A percentile compares a stretch with the other conserved stretches of the same genome.
Evolutionary conservation across 768 basidiomycete species (phyloP).

Genomic region (Brasilioporus rufonigricans): DNA sequence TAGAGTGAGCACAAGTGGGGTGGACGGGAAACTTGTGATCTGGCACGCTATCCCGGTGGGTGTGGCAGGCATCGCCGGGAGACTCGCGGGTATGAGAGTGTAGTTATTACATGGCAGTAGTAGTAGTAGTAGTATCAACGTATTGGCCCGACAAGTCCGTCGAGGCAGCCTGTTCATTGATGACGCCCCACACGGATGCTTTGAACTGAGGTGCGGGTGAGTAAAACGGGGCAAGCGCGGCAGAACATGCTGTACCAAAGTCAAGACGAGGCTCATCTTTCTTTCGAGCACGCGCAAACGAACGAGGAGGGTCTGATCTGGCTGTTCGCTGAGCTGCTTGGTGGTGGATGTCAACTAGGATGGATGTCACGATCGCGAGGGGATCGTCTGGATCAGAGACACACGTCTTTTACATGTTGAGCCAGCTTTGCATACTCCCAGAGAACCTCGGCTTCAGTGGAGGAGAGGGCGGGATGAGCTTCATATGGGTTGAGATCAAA

Average conservation of each 20-base stretch:
- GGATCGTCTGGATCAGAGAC: background rate
- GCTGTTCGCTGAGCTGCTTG: slow-evolving; percentile 67
- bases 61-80: slow-evolving; percentile 40
- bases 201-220: slow-evolving; percentile 64
- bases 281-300: slow-evolving; percentile 81
- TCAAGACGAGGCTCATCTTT: slow-evolving; percentile 94
- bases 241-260: slow-evolving; percentile 53
- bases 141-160: slow-evolving; percentile 16
- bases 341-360: slow-evolving; percentile 63
- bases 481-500: slow-evolving; percentile 71
- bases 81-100: slow-evolving; percentile 47
- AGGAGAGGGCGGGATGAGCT: slow-evolving; percentile 61
- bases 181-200: slow-evolving; percentile 92
- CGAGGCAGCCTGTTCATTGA: slow-evolving; percentile 67
- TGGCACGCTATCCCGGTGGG: slow-evolving; percentile 76
- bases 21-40: slow-evolving; percentile 89
- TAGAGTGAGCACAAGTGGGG: slow-evolving; percentile 86
- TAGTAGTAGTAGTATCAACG: slow-evolving; percentile 12
- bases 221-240: background rate
- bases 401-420: slow-evolving; percentile 73
- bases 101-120: slow-evolving; percentile 28
- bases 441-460: slow-evolving; percentile 74
- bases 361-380: background rate
- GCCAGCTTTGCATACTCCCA: slow-evolving; percentile 93
- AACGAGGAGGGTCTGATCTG: slow-evolving; percentile 73